A percentile compares a stretch with the other conserved stretches of the same genome.
These are phyloP conservation scores for Combretum micranthum DNA, from an alignment of 345 rosid species.

Conservation along the genomic window DNA sequence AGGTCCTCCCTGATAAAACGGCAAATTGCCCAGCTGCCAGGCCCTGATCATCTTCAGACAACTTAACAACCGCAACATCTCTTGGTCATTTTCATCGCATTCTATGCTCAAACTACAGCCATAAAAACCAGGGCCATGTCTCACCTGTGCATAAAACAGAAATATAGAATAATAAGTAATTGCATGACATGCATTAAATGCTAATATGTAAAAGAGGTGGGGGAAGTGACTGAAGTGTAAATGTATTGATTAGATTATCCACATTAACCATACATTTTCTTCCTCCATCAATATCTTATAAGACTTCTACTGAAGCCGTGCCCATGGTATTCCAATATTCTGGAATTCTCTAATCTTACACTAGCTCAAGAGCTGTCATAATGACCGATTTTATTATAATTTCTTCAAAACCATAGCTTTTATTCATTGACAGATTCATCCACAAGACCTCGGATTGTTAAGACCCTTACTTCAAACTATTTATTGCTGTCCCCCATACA, in stretches of 20 bases:
- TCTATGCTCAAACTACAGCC: conserved; percentile 47
- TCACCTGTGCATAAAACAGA: conserved; percentile 35
- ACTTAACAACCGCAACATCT: conserved; percentile 52
- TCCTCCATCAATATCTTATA: neutral
- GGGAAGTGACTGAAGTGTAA: neutral
- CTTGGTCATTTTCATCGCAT: conserved; percentile 24
- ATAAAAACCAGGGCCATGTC: conserved; percentile 89
- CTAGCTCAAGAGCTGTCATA: no score
- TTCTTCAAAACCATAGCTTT: no score
- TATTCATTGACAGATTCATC: no score
- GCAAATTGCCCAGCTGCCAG: conserved; percentile 93
- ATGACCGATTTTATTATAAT: no score
- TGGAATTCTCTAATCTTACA: no score
- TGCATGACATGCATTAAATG: no score
- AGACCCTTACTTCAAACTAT: neutral
- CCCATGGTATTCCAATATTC: no score
- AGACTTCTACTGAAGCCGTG: no score
- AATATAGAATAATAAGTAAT: no score
- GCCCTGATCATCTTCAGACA: conserved; percentile 83
- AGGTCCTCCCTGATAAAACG: conserved; percentile 60
- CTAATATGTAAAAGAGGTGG: no score
- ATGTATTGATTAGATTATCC: no score
- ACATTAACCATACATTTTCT: neutral
- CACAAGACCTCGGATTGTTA: neutral
- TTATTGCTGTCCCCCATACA: no score